Percentiles rank a stretch among this genome's conserved stretches.
These are phyloP conservation scores for Lagenidium giganteum DNA, from an alignment of 352 stramenopile species.

Conservation along the genomic window DNA sequence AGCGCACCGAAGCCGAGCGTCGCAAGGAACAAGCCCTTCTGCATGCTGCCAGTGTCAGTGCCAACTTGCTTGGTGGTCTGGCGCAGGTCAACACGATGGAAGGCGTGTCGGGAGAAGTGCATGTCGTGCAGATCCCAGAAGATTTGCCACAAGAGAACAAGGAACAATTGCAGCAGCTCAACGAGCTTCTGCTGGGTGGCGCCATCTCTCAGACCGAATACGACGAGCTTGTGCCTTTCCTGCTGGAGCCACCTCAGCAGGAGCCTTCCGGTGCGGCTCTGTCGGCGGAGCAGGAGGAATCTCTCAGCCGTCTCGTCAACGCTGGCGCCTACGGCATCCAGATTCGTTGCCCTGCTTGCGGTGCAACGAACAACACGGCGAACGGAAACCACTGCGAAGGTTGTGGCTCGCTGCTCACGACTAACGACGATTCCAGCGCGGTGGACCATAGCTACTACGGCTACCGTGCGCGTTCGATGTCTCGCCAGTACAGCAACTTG, in stretches of 20 bases:
- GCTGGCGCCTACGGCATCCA: slow-evolving; percentile 79
- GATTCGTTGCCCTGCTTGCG: slow-evolving; percentile 82
- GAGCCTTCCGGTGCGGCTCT: slow-evolving; percentile 56
- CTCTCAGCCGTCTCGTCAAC: slow-evolving; percentile 69
- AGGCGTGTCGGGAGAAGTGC: slow-evolving; percentile 61
- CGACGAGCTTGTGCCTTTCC: slow-evolving; percentile 84
- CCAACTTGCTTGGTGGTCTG: slow-evolving; percentile 65
- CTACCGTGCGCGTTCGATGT: slow-evolving; percentile 54
- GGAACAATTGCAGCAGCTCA: slow-evolving; percentile 82
- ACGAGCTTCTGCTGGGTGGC: slow-evolving; percentile 76
- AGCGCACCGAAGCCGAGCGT: slow-evolving; percentile 49
- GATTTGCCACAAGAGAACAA: slow-evolving; percentile 82
- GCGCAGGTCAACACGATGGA: slow-evolving; percentile 76
- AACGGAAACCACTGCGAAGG: slow-evolving; percentile 86
- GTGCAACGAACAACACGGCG: slow-evolving; percentile 83
- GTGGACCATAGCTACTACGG: slow-evolving; percentile 50
- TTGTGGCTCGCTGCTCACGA: slow-evolving; percentile 81
- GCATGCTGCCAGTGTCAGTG: slow-evolving; percentile 72
- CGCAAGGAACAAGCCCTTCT: slow-evolving; percentile 58
- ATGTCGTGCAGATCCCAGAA: slow-evolving; percentile 80
- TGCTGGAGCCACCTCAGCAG: slow-evolving; percentile 65
- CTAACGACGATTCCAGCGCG: slow-evolving; percentile 51
- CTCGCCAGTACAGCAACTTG: slow-evolving; percentile 41
- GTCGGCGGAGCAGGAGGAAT: slow-evolving; percentile 79
- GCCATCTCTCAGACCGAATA: slow-evolving; percentile 83